A percentile compares a stretch with the other conserved stretches of the same genome.
phyloP scores from a whole-genome alignment of 345 rosid species.

The Laguncularia racemosa region DNA sequence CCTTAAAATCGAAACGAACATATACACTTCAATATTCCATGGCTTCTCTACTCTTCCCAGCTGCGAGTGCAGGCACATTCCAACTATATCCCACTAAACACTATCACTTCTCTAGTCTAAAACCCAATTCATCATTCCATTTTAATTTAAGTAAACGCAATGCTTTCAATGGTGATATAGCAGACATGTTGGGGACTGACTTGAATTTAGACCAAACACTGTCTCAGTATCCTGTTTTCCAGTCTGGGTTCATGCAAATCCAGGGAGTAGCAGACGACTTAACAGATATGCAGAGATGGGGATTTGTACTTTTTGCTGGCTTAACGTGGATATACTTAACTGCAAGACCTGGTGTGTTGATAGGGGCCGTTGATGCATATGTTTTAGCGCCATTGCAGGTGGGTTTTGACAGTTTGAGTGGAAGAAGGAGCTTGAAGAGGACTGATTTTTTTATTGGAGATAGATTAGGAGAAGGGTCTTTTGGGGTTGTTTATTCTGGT shows the following conservation, averaged over 20 bases:
- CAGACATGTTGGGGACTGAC: conserved; percentile 20
- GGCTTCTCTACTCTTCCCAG: conserved; percentile 56
- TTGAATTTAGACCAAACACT: conserved; percentile 21
- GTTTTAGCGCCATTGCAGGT: conserved; percentile 80
- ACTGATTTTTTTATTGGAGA: conserved; percentile 62
- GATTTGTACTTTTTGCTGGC: conserved; percentile 40
- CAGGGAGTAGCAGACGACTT: conserved; percentile 33
- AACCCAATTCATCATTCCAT: conserved; percentile 19
- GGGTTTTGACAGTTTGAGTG: conserved; percentile 54
- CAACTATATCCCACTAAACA: conserved; percentile 13
- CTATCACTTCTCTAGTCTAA: conserved; percentile 28
- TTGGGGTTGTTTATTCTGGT: conserved; percentile 84
- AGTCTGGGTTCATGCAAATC: conserved; percentile 35
- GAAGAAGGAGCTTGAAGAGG: conserved; percentile 64
- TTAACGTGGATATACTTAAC: conserved; percentile 76
- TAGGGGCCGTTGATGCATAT: conserved; percentile 90
- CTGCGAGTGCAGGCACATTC: conserved; percentile 23
- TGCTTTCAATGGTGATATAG: conserved; percentile 35
- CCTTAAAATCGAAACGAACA: neutral
- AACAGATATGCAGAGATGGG: conserved; percentile 64
- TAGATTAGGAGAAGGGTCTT: conserved; percentile 91
- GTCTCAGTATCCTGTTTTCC: conserved; percentile 37
- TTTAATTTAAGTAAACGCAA: conserved; percentile 30
- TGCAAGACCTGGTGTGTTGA: conserved; percentile 81
- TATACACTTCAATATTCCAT: conserved; percentile 13